A percentile compares a stretch with the other conserved stretches of the same genome.
Conservation (phyloP, 2,329 filamentous ascomycete species). For the Botrytis medusae region DNA sequence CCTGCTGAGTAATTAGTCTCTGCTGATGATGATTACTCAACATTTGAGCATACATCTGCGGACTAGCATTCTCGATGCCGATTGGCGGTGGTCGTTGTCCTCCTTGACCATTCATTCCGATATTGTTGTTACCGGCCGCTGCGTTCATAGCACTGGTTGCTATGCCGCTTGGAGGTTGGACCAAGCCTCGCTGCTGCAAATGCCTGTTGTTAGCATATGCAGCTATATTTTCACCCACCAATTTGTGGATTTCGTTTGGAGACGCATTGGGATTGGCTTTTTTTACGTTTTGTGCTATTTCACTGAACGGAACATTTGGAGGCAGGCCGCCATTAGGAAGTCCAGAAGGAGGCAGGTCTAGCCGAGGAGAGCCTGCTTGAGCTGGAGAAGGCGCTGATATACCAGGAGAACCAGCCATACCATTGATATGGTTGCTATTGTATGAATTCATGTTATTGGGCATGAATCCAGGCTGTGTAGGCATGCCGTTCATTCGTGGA, state of each 20-base stretch:
- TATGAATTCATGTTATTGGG: constrained; percentile 52
- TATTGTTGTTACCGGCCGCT: constrained; percentile 45
- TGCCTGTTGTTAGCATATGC: constrained; percentile 19
- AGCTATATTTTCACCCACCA: constrained; percentile 41
- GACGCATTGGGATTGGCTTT: constrained; percentile 10
- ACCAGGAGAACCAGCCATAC: constrained; percentile 45
- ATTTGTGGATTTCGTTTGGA: constrained; percentile 18
- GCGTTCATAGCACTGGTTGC: constrained; percentile 54
- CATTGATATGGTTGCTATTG: constrained; percentile 47
- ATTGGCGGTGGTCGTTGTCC: constrained; percentile 22
- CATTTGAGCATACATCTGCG: constrained; percentile 52
- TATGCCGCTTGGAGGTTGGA: constrained; percentile 41
- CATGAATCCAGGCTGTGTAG: constrained; percentile 35
- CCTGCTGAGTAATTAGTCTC: constrained; percentile 8
- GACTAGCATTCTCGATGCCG: constrained; percentile 44
- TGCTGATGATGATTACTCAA: constrained; percentile 49
- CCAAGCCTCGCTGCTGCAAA: constrained; percentile 39
- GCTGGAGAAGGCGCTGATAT: constrained; percentile 32
- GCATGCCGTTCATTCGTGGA: constrained; percentile 39
- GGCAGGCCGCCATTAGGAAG: constrained; percentile 15
- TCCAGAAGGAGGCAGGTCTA: constrained; percentile 29
- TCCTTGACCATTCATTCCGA: constrained; percentile 21
- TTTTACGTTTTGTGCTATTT: constrained; percentile 17
- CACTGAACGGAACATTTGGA: constrained; percentile 7
- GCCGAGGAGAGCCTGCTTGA: constrained; percentile 37